These are phyloP conservation scores for Colletotrichum echinochloae DNA, from an alignment of 2,329 filamentous ascomycete genomes.

Conservation along the genomic window DNA sequence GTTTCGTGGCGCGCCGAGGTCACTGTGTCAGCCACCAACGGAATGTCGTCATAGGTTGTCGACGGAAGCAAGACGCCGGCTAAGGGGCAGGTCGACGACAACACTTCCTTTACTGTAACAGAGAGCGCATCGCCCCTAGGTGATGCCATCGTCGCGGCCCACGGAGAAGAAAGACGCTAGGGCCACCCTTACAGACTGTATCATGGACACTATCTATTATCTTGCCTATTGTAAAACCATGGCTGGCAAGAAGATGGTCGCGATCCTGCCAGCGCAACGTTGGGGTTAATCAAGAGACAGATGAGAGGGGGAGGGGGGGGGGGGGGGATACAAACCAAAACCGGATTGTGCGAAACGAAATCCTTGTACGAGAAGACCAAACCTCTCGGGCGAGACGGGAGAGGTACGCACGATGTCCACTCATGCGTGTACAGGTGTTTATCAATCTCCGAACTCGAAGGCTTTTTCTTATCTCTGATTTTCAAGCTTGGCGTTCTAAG, in stretches of 20 bases:
- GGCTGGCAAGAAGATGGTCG: constrained; percentile 1
- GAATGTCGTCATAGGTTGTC: constrained; percentile 25
- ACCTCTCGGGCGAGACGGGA: background rate
- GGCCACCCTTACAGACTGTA: constrained; percentile 33
- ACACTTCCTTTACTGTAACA: constrained; percentile 5
- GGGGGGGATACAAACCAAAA: background rate
- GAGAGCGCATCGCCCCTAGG: background rate
- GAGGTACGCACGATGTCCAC: background rate
- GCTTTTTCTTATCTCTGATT: background rate
- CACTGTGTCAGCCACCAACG: constrained; percentile 33
- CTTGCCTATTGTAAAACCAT: background rate
- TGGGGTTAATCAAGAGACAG: background rate
- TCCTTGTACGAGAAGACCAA: background rate
- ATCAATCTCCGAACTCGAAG: background rate
- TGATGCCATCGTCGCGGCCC: background rate
- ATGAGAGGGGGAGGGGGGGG: background rate
- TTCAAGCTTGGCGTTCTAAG: constrained; percentile 3
- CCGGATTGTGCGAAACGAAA: background rate
- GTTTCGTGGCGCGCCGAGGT: constrained; percentile 61
- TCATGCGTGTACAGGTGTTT: no score
- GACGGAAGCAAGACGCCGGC: constrained; percentile 2
- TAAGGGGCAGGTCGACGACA: background rate
- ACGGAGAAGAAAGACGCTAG: constrained; percentile 13
- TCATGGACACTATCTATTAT: constrained; percentile 14
- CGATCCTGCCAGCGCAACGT: background rate